Base-by-base conservation (phyloP, 257 asterid species). In the Verbena officinalis region DNA sequence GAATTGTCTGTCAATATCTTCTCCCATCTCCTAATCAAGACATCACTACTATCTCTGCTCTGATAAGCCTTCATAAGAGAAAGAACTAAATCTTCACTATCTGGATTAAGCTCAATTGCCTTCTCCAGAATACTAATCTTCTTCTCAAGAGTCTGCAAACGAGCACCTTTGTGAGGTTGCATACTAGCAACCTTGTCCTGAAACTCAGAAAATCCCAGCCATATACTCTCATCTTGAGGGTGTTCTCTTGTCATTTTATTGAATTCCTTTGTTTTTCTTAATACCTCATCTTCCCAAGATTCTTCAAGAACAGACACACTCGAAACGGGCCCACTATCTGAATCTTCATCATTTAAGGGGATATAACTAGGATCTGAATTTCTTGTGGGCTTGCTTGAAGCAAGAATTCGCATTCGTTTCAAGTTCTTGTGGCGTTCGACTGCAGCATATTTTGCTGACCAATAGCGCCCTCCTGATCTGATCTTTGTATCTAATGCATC, bases 61-160 rank as follows among this genome's bases (percentile, higher is more conserved):
- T 77, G 87, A 78, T 90, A 90, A 69, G 97, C 84, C 65, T 80
- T 86, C 96, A 90, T 81, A 68, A 94, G 99, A 70, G 90, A 67
- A 65, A 94, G 86, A 64, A 88, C 68, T 65, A 94, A 75, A 65
- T 90, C 95, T 81, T 88, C 99, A 74, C 83, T 94, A 21, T 80
- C 96, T n/a, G 95, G 95, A 69, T 86, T 90, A 49, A 88, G 81
- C 77, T 86, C 95, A 20, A 82, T 82, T n/a, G 99, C 99, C 81
- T 86, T 90, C 84, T 90, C 97, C 79, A 94, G 78, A 78, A 94
- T 88, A 76, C 97, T 94, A 50, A 94, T 86, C 79, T 90, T 90
- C 88, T 88, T 90, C 78, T 94, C 99, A 59, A 87, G 95, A 46
- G 84, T 88, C 86, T 90, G 99, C 77, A 88, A 69, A 48, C 93